Base-by-base conservation (phyloP, 2,329 filamentous ascomycete genomes). In the Huntiella omanensis region DNA sequence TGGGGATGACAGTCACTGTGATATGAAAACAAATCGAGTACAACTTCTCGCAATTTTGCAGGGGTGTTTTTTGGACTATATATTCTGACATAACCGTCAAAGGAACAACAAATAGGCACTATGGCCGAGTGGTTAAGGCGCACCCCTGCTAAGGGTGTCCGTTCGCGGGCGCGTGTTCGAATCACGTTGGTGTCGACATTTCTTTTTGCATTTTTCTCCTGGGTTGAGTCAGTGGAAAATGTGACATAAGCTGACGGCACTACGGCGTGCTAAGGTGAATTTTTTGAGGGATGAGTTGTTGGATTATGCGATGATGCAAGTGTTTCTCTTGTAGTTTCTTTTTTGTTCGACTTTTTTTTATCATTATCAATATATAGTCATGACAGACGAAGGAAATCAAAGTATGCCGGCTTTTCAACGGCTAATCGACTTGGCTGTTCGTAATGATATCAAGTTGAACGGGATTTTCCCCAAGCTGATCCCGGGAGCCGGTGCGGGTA, bases 401-500 rank as follows among this genome's bases (percentile, higher is more conserved):
- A 39, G 15, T 10, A 46, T 49, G 44, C 36, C 43, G 12, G 45
- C 48, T 11, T 47, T 45, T 36, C 62, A 71, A 19, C 61, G 65
- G 6, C 81, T 92, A 50, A 66, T 79, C 2, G 55, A 68, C 49
- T 93, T 85, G 83, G 79, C 80, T 1, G 58, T 66, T 38, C 60
- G 62, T 1, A 69, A 75, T 48, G 82, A 81, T 11, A 70, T 92
- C 22, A 61, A 69, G 33, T 71, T 85, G 53, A 68, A 79, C 54
- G 77, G 77, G 22, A 74, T 92, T 41, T 65, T 66, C 2, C 77
- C 84, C 4, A 69, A 75, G 36, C 66, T 65, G 35, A 76, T 93
- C 12, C 72, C 77, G 4, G 80, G 77, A 1, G 70, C 81, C 46
- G 86, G 86, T 22, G 71, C 91, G 45, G 86, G 87, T 40, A 76